phyloP scores from a whole-genome alignment of 1,284 basidiomycete species.

The Volvariella surrecta region DNA sequence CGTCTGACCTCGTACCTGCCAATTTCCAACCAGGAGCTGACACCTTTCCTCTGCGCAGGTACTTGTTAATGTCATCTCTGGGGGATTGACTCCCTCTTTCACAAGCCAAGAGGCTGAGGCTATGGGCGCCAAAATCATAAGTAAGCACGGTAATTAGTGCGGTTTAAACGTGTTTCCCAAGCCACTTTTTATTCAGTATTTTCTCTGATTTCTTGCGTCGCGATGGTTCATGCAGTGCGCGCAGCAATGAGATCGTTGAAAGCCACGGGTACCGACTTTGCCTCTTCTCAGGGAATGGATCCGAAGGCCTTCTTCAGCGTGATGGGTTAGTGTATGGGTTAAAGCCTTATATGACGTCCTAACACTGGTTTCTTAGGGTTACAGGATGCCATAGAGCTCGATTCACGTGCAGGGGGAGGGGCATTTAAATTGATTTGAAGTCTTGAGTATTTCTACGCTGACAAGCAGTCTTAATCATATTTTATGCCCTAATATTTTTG shows the following conservation, averaged over 20 bases:
- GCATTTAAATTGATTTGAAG: neutral
- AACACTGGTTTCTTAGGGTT: neutral
- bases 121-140: constrained; percentile 69
- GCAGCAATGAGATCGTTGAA: constrained; percentile 66
- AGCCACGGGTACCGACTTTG: constrained; percentile 69
- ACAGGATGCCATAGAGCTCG: neutral
- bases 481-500: no score
- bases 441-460: neutral
- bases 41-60: no score
- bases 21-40: neutral
- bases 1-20: neutral
- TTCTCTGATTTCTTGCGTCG: constrained; percentile 63
- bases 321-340: constrained; percentile 34
- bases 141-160: constrained; percentile 27
- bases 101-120: constrained; percentile 59
- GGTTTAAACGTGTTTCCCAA: neutral
- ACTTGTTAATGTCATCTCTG: constrained; percentile 72
- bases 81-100: constrained; percentile 67
- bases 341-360: neutral
- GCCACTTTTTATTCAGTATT: constrained; percentile 34
- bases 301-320: constrained; percentile 70
- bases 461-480: no score
- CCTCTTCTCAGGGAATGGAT: constrained; percentile 65
- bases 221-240: constrained; percentile 63
- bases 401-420: neutral